Evolutionary conservation across 1,284 basidiomycete genomes (phyloP), one percentile per base, ranked within the genome.

Genomic region (Cryptococcus floricola): DNA sequence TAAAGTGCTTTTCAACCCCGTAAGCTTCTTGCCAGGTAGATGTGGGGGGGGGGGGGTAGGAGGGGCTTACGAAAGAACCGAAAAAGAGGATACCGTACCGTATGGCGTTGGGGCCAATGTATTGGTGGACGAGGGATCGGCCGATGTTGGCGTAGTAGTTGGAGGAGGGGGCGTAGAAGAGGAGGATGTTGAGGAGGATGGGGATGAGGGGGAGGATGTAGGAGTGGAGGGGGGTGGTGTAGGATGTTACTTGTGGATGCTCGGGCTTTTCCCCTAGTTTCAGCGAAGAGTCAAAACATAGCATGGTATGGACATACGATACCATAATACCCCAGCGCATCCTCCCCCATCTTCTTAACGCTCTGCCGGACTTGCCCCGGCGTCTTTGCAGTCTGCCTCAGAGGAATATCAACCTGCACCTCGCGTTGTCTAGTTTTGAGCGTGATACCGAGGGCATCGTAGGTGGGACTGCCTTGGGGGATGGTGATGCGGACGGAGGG

Each of bases 91-190:
- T 6, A 10, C 31, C 59, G 49, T 70, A 59, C 18, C 39, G 55
- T 5, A 52, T 37, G 1, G 62, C 54, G 16, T 37, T 51, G 3
- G 60, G 65, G 14, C 70, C 68, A 4, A 57, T 10, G 50, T 53
- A 60, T 27, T 28, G 41, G 8, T 53, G 13, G 5, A 60, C 52
- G 14, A 60, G 37, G 4, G 34, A 27, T 19, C 59, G 37, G 12
- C 52, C 49, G n/a, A 44, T n/a, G 28, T 50, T 54, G 23, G 54
- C 57, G 2, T 44, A 23, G 4, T 45, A 12, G 18, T 48, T 31
- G 18, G 49, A 38, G 9, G 48, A 5, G 16, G 59, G 53, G n/a
- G 56, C 52, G 23, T 52, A 18, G 12, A 51, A 16, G 2, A 60
- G 38, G 50, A 51, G 57, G 38, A 57, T 8, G 8, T 57, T 46